phyloP scores from a whole-genome alignment of 73 alveolate species.

The Tetrahymena borealis region DNA sequence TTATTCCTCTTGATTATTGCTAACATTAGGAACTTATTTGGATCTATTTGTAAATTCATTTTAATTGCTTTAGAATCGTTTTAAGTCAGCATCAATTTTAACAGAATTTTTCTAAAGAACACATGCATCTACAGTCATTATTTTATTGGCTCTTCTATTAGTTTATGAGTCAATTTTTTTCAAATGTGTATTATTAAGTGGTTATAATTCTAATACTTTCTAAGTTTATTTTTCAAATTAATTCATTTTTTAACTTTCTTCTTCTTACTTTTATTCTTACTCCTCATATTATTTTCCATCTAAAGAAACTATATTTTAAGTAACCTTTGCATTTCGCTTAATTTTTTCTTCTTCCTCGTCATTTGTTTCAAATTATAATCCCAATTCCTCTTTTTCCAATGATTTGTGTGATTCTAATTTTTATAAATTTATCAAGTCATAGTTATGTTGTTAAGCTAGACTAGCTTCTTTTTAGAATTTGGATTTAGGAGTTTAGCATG shows the following conservation, averaged over 20 bases:
- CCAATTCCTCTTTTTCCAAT: background rate
- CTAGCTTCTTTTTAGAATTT: background rate
- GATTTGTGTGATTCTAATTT: background rate
- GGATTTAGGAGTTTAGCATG: background rate
- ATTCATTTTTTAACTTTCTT: background rate
- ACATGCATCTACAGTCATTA: background rate
- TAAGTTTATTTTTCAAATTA: no score
- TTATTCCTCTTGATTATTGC: no score
- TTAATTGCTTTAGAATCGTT: background rate
- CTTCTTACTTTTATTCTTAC: background rate
- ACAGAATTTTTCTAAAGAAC: background rate
- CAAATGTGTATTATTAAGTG: no score
- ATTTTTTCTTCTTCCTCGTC: background rate
- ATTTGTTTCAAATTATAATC: background rate
- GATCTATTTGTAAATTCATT: no score
- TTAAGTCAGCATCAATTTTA: background rate
- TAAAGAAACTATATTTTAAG: background rate
- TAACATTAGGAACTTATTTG: no score
- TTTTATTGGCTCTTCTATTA: background rate
- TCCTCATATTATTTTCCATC: background rate
- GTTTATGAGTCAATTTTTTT: no score
- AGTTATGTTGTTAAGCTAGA: background rate
- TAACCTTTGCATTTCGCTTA: background rate
- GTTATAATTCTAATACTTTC: no score
- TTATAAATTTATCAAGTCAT: background rate